Percentiles rank a stretch among this genome's conserved stretches.
Conservation (phyloP, 2,329 filamentous ascomycete genomes). For the Polytolypa hystricis region DNA sequence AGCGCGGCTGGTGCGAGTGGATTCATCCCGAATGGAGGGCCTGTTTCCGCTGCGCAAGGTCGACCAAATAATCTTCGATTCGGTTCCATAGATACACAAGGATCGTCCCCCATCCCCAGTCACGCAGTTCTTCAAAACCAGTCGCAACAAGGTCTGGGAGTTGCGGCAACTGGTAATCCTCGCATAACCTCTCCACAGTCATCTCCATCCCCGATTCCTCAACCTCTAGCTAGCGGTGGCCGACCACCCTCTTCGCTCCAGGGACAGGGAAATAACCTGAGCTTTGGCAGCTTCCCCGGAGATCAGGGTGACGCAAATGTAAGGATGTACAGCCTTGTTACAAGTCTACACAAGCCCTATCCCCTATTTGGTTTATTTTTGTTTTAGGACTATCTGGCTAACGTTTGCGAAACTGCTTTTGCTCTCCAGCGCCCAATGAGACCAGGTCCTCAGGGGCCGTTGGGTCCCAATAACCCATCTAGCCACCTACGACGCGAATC, state of each 20-base stretch:
- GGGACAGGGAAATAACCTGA: slow-evolving; percentile 58
- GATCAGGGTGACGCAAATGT: slow-evolving; percentile 60
- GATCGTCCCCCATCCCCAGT: slow-evolving; percentile 53
- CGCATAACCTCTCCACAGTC: slow-evolving; percentile 72
- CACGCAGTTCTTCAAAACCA: slow-evolving; percentile 38
- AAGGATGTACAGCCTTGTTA: slow-evolving; percentile 33
- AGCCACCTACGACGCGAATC: slow-evolving; percentile 78
- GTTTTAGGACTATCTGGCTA: too few relatives aligned
- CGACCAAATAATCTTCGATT: slow-evolving; percentile 44
- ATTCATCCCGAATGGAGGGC: slow-evolving; percentile 66
- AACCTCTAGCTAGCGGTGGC: slow-evolving; percentile 71
- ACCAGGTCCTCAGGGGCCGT: slow-evolving; percentile 54
- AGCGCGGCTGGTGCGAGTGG: slow-evolving; percentile 68
- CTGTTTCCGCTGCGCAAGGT: slow-evolving; percentile 38
- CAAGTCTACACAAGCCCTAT: slow-evolving; percentile 3
- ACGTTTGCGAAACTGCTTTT: too few relatives aligned
- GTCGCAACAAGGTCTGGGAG: slow-evolving; percentile 29
- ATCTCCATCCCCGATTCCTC: slow-evolving; percentile 87
- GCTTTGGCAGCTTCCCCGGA: slow-evolving; percentile 71
- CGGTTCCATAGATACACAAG: slow-evolving; percentile 33
- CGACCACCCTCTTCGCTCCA: slow-evolving; percentile 67
- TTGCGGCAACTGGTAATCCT: slow-evolving; percentile 51
- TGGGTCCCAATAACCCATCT: slow-evolving; percentile 52
- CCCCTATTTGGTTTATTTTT: background rate
- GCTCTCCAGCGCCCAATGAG: slow-evolving; percentile 16